phyloP scores from a whole-genome alignment of 371 early-diverging fungal species.

The Nematocida parisii region DNA sequence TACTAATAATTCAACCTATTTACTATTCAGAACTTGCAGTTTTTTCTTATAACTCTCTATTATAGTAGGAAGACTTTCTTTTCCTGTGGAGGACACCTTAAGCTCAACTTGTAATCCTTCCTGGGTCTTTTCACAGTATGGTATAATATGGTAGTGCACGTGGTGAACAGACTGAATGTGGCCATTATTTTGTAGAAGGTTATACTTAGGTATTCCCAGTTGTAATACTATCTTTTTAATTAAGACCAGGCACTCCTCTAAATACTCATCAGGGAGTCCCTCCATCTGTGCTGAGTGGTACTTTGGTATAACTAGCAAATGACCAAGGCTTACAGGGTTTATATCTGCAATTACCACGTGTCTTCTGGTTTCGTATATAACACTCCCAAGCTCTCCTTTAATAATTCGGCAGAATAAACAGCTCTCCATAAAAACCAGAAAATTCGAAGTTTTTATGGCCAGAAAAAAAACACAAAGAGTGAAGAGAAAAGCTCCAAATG shows the following conservation, averaged over 20 bases:
- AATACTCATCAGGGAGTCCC: slow-evolving; percentile 42
- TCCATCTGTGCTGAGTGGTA: slow-evolving; percentile 59
- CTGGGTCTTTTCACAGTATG: slow-evolving; percentile 53
- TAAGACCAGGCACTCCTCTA: slow-evolving; percentile 33
- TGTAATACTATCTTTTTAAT: slow-evolving; percentile 56
- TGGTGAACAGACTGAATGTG: slow-evolving; percentile 67
- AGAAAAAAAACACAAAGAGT: slow-evolving; percentile 43
- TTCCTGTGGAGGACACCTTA: slow-evolving; percentile 1
- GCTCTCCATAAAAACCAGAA: slow-evolving; percentile 29
- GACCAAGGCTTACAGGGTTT: slow-evolving; percentile 64
- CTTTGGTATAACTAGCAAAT: slow-evolving; percentile 69
- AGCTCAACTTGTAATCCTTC: slow-evolving; percentile 53
- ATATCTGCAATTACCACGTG: slow-evolving; percentile 65
- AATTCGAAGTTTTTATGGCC: slow-evolving; percentile 43
- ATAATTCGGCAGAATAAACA: slow-evolving; percentile 68
- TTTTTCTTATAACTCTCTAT: slow-evolving; percentile 6
- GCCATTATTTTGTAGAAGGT: slow-evolving; percentile 69
- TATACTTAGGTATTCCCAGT: slow-evolving; percentile 62
- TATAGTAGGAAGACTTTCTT: neutral
- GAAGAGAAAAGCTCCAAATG: neutral
- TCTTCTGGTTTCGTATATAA: slow-evolving; percentile 60
- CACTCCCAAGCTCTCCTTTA: slow-evolving; percentile 32
- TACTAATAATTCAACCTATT: no score
- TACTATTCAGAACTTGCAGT: neutral
- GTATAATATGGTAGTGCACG: slow-evolving; percentile 69